phyloP scores from a whole-genome alignment of 2,329 filamentous ascomycete genomes.

The Rutstroemia sp. region DNA sequence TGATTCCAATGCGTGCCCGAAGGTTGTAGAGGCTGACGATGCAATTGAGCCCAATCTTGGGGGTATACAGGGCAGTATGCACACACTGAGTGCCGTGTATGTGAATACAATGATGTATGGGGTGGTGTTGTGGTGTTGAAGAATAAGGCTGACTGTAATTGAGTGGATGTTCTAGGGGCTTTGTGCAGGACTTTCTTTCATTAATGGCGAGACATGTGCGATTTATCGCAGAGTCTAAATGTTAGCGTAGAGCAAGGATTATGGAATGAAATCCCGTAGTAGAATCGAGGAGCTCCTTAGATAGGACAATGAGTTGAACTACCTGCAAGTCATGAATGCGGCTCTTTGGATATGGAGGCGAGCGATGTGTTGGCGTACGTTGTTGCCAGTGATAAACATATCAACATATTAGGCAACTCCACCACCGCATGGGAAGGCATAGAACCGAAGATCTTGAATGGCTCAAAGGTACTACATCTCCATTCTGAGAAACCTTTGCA shows the following conservation, averaged over 20 bases:
- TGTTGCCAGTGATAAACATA: constrained; percentile 70
- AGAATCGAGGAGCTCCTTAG: constrained; percentile 28
- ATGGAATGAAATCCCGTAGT: constrained; percentile 25
- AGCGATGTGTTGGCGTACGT: constrained; percentile 86
- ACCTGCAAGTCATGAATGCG: constrained; percentile 42
- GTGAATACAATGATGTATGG: constrained; percentile 27
- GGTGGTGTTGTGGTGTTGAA: constrained; percentile 28
- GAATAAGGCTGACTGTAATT: constrained; percentile 29
- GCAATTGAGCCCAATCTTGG: constrained; percentile 48
- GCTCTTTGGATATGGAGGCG: constrained; percentile 49
- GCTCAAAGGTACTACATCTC: constrained; percentile 27
- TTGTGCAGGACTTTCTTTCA: constrained; percentile 35
- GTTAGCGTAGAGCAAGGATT: constrained; percentile 30
- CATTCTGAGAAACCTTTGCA: constrained; percentile 27
- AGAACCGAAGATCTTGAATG: constrained; percentile 29
- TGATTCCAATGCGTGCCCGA: constrained; percentile 20
- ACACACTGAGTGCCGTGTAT: constrained; percentile 26
- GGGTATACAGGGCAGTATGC: constrained; percentile 35
- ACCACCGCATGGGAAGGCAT: constrained; percentile 41
- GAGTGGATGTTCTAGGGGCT: constrained; percentile 29
- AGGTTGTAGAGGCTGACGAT: constrained; percentile 29
- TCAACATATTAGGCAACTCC: constrained; percentile 55
- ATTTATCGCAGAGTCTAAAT: constrained; percentile 47
- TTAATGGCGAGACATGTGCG: constrained; percentile 54
- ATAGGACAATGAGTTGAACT: constrained; percentile 33